Percentiles rank a stretch among this genome's conserved stretches.
Evolutionary conservation across 2,329 filamentous ascomycete species (phyloP).

Genomic region (Periconia digitata): DNA sequence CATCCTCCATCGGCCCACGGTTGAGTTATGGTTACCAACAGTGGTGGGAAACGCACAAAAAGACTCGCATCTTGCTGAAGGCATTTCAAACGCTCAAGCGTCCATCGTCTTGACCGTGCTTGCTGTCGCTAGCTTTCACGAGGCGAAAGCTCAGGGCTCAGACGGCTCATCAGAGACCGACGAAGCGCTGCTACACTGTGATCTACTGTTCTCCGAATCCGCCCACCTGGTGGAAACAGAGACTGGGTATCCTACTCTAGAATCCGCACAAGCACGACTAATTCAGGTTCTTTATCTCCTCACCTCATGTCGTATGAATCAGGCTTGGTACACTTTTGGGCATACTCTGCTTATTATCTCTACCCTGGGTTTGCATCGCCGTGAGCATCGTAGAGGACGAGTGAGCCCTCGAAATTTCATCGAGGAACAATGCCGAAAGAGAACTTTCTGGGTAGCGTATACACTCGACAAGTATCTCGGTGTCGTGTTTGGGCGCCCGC

Average conservation of each 20-base stretch:
- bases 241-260: constrained; percentile 54
- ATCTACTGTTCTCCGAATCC: constrained; percentile 46
- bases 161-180: constrained; percentile 28
- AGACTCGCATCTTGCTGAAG: constrained; percentile 38
- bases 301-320: constrained; percentile 59
- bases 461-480: constrained; percentile 63
- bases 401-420: constrained; percentile 44
- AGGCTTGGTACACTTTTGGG: constrained; percentile 62
- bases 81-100: constrained; percentile 48
- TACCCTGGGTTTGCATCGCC: constrained; percentile 46
- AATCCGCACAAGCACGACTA: constrained; percentile 58
- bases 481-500: constrained; percentile 60
- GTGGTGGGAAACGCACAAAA: constrained; percentile 16
- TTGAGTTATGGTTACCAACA: constrained; percentile 48
- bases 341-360: constrained; percentile 56
- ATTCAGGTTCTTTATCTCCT: constrained; percentile 61
- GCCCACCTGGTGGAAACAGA: constrained; percentile 47
- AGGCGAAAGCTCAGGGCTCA: constrained; percentile 42
- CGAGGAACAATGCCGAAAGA: constrained; percentile 55
- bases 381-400: constrained; percentile 33
- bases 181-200: constrained; percentile 32
- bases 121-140: constrained; percentile 51
- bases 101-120: constrained; percentile 42
- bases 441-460: constrained; percentile 65
- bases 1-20: constrained; percentile 56